These are phyloP conservation scores for Botryotinia convoluta DNA, from an alignment of 2,329 filamentous ascomycete species.

Conservation along the genomic window DNA sequence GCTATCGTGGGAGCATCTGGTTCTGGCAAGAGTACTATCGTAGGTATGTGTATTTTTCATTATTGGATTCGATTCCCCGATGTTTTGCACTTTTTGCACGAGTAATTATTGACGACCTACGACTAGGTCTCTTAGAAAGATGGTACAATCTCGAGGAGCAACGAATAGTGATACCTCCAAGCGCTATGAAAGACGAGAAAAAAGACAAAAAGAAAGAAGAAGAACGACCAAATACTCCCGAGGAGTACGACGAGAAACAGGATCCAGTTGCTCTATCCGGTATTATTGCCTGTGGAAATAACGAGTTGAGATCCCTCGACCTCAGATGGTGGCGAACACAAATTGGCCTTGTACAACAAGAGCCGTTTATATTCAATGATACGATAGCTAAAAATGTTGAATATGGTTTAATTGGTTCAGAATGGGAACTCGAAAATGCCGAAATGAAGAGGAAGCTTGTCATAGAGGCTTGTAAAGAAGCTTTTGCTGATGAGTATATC, in stretches of 20 bases:
- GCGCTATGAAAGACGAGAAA: conserved; percentile 20
- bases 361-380: conserved; percentile 66
- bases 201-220: conserved; percentile 46
- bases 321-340: conserved; percentile 59
- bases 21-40: conserved; percentile 43
- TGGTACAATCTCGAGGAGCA: conserved; percentile 40
- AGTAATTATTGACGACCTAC: background rate
- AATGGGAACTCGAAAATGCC: conserved; percentile 52
- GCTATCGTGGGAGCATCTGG: conserved; percentile 46
- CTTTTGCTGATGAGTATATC: conserved; percentile 69
- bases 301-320: conserved; percentile 56
- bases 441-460: conserved; percentile 59
- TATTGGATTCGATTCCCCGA: background rate
- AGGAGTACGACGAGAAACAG: conserved; percentile 34
- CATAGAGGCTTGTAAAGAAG: conserved; percentile 61
- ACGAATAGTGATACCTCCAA: conserved; percentile 17
- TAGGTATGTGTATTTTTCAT: conserved; percentile 25
- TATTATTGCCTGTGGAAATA: conserved; percentile 52
- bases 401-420: conserved; percentile 53
- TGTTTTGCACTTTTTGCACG: background rate
- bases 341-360: conserved; percentile 66
- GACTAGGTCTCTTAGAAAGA: conserved; percentile 40
- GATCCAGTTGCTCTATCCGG: conserved; percentile 48
- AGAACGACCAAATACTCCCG: conserved; percentile 24
- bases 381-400: conserved; percentile 62